Evolutionary conservation across 768 basidiomycete genomes (phyloP), one percentile per base, ranked within the genome.

Genomic region (Myochromella boudieri): DNA sequence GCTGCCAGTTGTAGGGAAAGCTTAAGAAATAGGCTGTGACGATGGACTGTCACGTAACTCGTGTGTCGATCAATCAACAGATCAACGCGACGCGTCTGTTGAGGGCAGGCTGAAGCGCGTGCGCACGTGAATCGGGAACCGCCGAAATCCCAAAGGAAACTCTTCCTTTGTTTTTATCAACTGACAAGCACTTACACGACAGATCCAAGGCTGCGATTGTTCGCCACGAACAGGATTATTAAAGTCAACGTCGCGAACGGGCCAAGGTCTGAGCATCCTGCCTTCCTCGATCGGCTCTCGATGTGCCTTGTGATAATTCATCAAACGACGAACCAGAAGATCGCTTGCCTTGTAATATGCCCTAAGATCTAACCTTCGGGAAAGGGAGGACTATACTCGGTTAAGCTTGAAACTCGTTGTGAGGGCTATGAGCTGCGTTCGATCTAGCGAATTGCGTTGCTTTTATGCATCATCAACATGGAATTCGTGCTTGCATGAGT

Each of bases 201-300:
- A 71, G 71, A 57, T 62, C 60, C 51, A 69, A 71, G 59, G 68
- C 68, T 69, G 68, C 68, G 68, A 70, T n/a, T 56, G 65, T 69
- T 73, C 67, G 67, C 58, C 44, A 52, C 66, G 50, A 39, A 64
- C 67, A 63, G 53, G 60, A 55, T 37, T 41, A n/a, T 39, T 42
- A 28, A 37, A 42, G 57, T 55, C 52, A 39, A 27, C 20, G 15
- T 64, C 48, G 57, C 62, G 65, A 68, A 68, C 61, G 65, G 65
- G 67, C 60, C 59, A 68, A 70, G 65, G 68, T 68, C 65, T 70
- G 67, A 68, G 66, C 18, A 59, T 65, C 56, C 48, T 11, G 40
- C 59, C 60, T 57, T 54, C 56, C 50, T 60, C 14, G 51, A 63
- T 60, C 38, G 65, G 47, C 61, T 51, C 65, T 64, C 60, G 60